phyloP scores from a whole-genome alignment of 805 yeast species.

The Kregervanrija pseudodelftensis region DNA sequence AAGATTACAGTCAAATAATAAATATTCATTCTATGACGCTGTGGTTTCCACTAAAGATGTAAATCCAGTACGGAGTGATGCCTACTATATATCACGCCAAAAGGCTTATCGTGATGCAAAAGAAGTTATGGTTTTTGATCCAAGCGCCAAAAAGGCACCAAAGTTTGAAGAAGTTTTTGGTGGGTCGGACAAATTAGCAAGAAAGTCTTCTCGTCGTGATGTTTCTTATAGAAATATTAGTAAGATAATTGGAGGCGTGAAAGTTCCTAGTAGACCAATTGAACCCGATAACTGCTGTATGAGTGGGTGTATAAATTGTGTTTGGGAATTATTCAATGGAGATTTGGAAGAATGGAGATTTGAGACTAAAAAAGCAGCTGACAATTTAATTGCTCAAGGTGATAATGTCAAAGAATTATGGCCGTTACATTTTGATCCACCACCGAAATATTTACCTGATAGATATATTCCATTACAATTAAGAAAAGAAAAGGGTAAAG shows the following conservation, averaged over 20 bases:
- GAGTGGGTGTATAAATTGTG: conserved; percentile 96
- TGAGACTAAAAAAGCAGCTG: conserved; percentile 51
- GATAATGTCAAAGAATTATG: conserved; percentile 44
- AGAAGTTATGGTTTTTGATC: conserved; percentile 20
- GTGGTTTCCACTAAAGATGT: conserved; percentile 3
- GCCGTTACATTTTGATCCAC: conserved; percentile 63
- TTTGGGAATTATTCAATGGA: conserved; percentile 89
- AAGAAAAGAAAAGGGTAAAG: conserved; percentile 16
- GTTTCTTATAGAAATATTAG: conserved; percentile 28
- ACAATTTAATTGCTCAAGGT: conserved; percentile 29
- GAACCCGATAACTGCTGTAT: conserved; percentile 97
- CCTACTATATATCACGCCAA: conserved; percentile 8
- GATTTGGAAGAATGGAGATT: conserved; percentile 79
- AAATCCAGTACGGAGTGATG: conserved; percentile 8
- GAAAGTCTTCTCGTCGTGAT: conserved; percentile 30
- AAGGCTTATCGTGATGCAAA: conserved; percentile 11
- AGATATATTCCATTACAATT: conserved; percentile 38
- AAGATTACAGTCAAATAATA: not conserved
- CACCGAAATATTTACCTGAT: conserved; percentile 33
- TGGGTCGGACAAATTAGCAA: conserved; percentile 24
- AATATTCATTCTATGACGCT: conserved; percentile 7
- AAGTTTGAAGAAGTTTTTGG: conserved; percentile 25
- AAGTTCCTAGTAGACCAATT: conserved; percentile 74
- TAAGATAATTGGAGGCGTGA: conserved; percentile 50
- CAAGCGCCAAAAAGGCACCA: conserved; percentile 13